Conservation (phyloP, 352 stramenopile genomes). For the Thraustochytrium striatum region DNA sequence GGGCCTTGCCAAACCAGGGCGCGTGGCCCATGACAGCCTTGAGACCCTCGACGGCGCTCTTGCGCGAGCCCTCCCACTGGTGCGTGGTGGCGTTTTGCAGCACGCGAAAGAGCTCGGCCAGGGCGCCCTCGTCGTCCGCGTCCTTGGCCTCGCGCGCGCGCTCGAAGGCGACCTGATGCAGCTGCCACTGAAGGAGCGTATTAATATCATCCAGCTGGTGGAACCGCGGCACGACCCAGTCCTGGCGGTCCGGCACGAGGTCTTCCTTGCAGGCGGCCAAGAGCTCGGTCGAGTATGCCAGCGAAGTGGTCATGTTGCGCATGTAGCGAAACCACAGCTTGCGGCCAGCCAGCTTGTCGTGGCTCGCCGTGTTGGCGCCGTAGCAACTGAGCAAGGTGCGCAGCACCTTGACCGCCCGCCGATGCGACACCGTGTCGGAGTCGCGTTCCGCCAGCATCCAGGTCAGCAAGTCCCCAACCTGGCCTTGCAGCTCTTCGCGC, state of each 20-base stretch:
- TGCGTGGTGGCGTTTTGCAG: constrained; percentile 2
- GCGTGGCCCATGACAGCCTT: constrained; percentile 9
- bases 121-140: background rate
- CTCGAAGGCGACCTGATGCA: constrained; percentile 6
- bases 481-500: background rate
- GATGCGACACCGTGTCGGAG: constrained; percentile 37
- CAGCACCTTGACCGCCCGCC: constrained; percentile 19
- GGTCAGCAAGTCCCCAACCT: background rate
- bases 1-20: constrained; percentile 36
- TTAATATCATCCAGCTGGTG: constrained; percentile 36
- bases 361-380: background rate
- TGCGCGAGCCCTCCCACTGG: constrained; percentile 20
- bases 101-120: background rate
- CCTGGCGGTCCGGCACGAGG: background rate
- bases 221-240: constrained; percentile 40
- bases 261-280: background rate
- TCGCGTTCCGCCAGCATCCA: constrained; percentile 1
- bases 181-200: constrained; percentile 25
- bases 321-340: constrained; percentile 33
- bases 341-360: constrained; percentile 10
- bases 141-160: constrained; percentile 25
- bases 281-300: background rate
- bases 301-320: constrained; percentile 15
- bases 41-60: background rate
- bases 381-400: background rate